phyloP scores from a whole-genome alignment of 805 yeast species.

The Sungouiozyma ichnusensis region DNA sequence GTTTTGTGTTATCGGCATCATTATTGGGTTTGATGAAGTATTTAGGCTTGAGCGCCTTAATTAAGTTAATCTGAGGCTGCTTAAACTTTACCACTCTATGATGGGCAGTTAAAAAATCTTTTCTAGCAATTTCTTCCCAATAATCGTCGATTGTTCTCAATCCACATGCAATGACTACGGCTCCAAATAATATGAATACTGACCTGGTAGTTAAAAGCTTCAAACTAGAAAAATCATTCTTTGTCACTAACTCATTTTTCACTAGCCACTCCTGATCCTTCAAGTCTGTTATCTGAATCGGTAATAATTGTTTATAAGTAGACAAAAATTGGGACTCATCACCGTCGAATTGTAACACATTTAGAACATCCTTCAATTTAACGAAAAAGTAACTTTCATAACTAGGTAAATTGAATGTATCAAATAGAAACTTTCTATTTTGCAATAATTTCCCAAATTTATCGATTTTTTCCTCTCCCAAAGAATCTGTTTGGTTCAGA shows the following conservation, averaged over 20 bases:
- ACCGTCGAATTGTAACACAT: constrained; percentile 33
- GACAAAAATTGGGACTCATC: constrained; percentile 37
- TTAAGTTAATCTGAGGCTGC: constrained; percentile 7
- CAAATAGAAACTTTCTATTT: constrained; percentile 30
- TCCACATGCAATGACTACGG: constrained; percentile 38
- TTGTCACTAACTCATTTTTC: constrained; percentile 19
- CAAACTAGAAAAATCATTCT: constrained; percentile 6
- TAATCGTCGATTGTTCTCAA: constrained; percentile 43
- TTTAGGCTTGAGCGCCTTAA: constrained; percentile 10
- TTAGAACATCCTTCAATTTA: constrained; percentile 27
- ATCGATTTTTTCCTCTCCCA: constrained; percentile 37
- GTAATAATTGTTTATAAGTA: constrained; percentile 29
- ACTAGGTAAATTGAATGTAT: constrained; percentile 35
- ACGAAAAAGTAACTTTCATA: constrained; percentile 25
- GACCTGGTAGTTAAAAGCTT: constrained; percentile 33
- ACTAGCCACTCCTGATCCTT: constrained; percentile 31
- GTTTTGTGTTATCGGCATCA: background rate
- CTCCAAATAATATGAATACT: constrained; percentile 41
- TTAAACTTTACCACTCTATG: constrained; percentile 34
- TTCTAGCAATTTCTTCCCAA: constrained; percentile 38
- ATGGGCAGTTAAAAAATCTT: constrained; percentile 35
- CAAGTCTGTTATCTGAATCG: constrained; percentile 26
- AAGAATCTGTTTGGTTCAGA: constrained; percentile 27
- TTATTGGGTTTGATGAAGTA: background rate
- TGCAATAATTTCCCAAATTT: constrained; percentile 28